Percentiles rank a stretch among this genome's conserved stretches.
These are phyloP conservation scores for Citrus sp. DNA, from an alignment of 345 rosid species.

Conservation along the genomic window DNA sequence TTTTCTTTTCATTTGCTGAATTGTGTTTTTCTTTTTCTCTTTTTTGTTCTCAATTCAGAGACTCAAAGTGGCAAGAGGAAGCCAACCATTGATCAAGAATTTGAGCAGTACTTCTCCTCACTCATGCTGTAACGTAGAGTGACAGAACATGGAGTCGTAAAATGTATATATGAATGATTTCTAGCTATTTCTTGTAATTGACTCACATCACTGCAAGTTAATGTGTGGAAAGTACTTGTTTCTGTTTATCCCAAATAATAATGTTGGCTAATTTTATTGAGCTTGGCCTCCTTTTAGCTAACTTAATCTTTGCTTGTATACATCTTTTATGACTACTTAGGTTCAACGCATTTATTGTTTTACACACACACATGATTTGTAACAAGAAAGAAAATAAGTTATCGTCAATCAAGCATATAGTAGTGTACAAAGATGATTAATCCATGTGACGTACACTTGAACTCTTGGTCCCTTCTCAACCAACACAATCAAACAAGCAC, in stretches of 20 bases:
- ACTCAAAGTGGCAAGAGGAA: slow-evolving; percentile 32
- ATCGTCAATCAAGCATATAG: background rate
- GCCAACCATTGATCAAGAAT: slow-evolving; percentile 92
- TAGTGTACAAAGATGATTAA: background rate
- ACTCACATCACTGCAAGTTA: background rate
- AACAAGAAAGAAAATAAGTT: background rate
- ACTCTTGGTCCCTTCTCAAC: background rate
- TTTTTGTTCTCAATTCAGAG: slow-evolving; percentile 38
- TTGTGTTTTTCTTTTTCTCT: background rate
- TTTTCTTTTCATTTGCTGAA: background rate
- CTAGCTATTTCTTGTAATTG: background rate
- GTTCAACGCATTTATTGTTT: too few relatives aligned
- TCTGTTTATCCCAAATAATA: background rate
- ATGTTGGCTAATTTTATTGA: background rate
- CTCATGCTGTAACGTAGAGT: slow-evolving; percentile 58
- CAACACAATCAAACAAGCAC: background rate
- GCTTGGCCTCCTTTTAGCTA: background rate
- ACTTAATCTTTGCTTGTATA: slow-evolving; percentile 8
- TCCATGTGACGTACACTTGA: background rate
- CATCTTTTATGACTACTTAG: too few relatives aligned
- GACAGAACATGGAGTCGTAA: background rate
- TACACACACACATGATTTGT: too few relatives aligned
- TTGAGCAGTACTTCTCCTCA: slow-evolving; percentile 79
- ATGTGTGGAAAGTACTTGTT: background rate
- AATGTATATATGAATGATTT: background rate